phyloP scores from a whole-genome alignment of 2,329 filamentous ascomycete genomes.

The Pestalotiopsis sp. region DNA sequence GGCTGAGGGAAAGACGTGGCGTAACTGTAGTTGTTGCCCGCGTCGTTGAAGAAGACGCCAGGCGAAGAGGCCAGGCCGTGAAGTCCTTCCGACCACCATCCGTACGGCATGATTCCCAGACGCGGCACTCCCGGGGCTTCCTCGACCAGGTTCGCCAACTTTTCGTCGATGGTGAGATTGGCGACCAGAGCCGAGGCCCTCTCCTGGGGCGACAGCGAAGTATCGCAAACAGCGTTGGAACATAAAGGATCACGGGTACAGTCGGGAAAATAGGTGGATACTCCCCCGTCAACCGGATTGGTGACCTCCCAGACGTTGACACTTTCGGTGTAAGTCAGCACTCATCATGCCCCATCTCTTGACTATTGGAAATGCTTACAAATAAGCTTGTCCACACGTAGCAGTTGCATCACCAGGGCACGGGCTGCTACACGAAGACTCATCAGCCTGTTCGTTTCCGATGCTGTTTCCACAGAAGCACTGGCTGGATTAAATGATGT shows the following conservation, averaged over 20 bases:
- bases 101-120: constrained; percentile 60
- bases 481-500: background rate
- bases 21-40: constrained; percentile 26
- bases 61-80: constrained; percentile 61
- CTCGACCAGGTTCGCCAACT: constrained; percentile 26
- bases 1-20: constrained; percentile 35
- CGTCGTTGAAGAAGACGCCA: constrained; percentile 37
- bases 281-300: background rate
- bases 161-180: constrained; percentile 26
- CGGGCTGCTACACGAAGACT: background rate
- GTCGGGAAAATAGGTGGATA: constrained; percentile 20
- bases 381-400: background rate
- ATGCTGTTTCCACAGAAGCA: background rate
- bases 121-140: constrained; percentile 52
- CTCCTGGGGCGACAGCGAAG: constrained; percentile 20
- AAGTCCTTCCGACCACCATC: constrained; percentile 64
- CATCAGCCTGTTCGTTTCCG: background rate
- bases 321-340: background rate
- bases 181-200: constrained; percentile 25
- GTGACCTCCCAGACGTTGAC: background rate
- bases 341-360: background rate
- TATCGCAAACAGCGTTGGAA: constrained; percentile 27
- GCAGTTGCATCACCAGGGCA: background rate
- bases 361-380: background rate
- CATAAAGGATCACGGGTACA: constrained; percentile 24